phyloP scores from a whole-genome alignment of 768 basidiomycete species.

The Sarcodon sp. region DNA sequence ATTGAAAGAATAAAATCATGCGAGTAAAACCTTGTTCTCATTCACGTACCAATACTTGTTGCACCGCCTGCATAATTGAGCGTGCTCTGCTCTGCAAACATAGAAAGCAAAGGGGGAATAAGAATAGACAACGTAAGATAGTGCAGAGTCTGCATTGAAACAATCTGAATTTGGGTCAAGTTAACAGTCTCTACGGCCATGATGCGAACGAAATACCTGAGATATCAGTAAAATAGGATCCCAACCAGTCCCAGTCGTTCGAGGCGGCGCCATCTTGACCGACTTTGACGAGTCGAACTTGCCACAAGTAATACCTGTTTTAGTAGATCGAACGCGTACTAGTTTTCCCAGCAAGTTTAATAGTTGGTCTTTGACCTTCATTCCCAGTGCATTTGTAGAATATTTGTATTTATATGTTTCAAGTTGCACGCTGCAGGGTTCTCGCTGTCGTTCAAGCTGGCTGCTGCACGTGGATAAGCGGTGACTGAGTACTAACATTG shows the following conservation, averaged over 20 bases:
- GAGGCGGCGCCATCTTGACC: conserved; percentile 20
- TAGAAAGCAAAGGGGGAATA: conserved; percentile 62
- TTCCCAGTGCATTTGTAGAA: too few relatives aligned
- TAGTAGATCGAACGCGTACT: too few relatives aligned
- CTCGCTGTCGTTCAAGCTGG: too few relatives aligned
- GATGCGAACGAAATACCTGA: conserved; percentile 37
- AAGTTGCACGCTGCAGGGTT: too few relatives aligned
- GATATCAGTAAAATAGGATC: conserved; percentile 83
- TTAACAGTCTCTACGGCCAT: background rate
- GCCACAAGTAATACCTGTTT: too few relatives aligned
- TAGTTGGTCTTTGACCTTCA: too few relatives aligned
- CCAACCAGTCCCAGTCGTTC: conserved; percentile 44
- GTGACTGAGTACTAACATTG: too few relatives aligned
- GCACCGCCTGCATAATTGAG: conserved; percentile 68
- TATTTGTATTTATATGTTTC: too few relatives aligned
- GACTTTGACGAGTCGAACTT: too few relatives aligned
- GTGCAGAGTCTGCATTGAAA: conserved; percentile 87
- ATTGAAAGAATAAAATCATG: conserved; percentile 1
- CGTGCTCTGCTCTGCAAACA: conserved; percentile 64
- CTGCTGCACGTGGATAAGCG: too few relatives aligned
- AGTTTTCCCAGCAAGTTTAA: too few relatives aligned
- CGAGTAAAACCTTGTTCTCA: background rate
- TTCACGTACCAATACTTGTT: conserved; percentile 56
- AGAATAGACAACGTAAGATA: conserved; percentile 82
- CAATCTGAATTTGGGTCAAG: conserved; percentile 43